These are phyloP conservation scores for Lachnellula suecica DNA, from an alignment of 2,329 filamentous ascomycete species.

Conservation along the genomic window DNA sequence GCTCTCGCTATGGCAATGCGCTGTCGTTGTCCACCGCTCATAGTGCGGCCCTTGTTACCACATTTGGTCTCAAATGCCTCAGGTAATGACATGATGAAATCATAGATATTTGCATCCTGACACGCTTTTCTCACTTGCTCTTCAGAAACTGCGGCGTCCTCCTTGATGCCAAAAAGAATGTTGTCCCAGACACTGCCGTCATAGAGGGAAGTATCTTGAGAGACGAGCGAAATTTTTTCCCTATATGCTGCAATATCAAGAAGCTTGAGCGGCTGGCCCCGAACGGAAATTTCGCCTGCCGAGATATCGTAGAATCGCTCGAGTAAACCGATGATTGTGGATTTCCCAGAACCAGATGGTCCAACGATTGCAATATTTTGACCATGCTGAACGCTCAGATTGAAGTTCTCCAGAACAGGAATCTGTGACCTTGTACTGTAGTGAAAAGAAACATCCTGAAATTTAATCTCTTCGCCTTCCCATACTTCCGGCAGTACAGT, in stretches of 20 bases:
- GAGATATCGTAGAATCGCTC: conserved; percentile 97
- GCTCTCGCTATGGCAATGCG: conserved; percentile 86
- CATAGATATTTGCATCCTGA: conserved; percentile 48
- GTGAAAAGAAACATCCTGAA: conserved; percentile 54
- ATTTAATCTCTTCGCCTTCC: conserved; percentile 41
- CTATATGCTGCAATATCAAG: not conserved
- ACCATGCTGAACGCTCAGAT: conserved; percentile 65
- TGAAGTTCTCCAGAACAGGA: conserved; percentile 78
- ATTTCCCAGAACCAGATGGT: conserved; percentile 80
- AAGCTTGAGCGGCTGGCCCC: not conserved
- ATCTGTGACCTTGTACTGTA: conserved; percentile 85
- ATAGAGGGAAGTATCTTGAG: conserved; percentile 54
- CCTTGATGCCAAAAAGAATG: conserved; percentile 62
- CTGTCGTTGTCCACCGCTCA: conserved; percentile 91
- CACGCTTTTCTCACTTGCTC: conserved; percentile 49
- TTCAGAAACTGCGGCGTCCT: conserved; percentile 49
- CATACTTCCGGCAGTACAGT: not conserved
- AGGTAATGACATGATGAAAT: conserved; percentile 50
- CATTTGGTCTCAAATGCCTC: conserved; percentile 76
- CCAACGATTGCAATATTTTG: conserved; percentile 90
- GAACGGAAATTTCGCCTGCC: conserved; percentile 43
- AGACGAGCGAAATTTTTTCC: conserved; percentile 33
- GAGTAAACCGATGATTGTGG: conserved; percentile 70
- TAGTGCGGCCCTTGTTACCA: conserved; percentile 78
- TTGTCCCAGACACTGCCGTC: conserved; percentile 64